Percentiles rank a stretch among this genome's conserved stretches.
These are phyloP conservation scores for Chaetomium tenue DNA, from an alignment of 495 filamentous ascomycete genomes.

Conservation along the genomic window DNA sequence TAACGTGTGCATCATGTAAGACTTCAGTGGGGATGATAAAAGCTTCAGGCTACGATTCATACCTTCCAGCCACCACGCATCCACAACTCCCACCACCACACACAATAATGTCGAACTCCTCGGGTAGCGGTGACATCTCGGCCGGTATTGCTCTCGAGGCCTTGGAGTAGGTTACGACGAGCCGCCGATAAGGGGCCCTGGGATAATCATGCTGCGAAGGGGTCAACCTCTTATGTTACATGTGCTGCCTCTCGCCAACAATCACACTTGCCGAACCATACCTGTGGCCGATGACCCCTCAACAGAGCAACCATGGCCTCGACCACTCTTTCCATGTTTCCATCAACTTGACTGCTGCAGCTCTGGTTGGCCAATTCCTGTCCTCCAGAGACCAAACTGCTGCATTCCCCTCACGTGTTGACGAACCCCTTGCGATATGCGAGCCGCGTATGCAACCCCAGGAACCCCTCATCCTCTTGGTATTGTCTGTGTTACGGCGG, in stretches of 20 bases:
- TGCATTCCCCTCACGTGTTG: not conserved
- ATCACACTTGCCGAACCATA: constrained; percentile 20
- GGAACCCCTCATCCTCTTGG: constrained; percentile 32
- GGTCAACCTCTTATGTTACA: not conserved
- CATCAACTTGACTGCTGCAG: not conserved
- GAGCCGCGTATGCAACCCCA: constrained; percentile 28
- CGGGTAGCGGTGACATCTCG: constrained; percentile 50
- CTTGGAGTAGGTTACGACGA: not conserved
- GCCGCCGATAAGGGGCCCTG: not conserved
- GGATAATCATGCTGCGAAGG: not conserved
- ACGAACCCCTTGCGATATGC: not conserved
- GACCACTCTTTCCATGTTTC: not conserved
- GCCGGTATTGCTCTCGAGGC: not conserved
- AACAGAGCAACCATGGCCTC: not conserved
- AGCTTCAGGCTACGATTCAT: not conserved
- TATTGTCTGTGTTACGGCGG: not conserved
- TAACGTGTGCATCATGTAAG: constrained; percentile 14
- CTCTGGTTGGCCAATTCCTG: constrained; percentile 16
- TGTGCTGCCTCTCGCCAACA: not conserved
- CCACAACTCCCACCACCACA: constrained; percentile 70
- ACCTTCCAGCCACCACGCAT: constrained; percentile 73
- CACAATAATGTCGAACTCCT: constrained; percentile 83
- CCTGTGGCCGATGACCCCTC: constrained; percentile 2
- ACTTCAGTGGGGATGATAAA: not conserved
- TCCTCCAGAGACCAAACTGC: not conserved